These are phyloP conservation scores for Populus euphratica DNA, from an alignment of 345 rosid species.

Conservation along the genomic window DNA sequence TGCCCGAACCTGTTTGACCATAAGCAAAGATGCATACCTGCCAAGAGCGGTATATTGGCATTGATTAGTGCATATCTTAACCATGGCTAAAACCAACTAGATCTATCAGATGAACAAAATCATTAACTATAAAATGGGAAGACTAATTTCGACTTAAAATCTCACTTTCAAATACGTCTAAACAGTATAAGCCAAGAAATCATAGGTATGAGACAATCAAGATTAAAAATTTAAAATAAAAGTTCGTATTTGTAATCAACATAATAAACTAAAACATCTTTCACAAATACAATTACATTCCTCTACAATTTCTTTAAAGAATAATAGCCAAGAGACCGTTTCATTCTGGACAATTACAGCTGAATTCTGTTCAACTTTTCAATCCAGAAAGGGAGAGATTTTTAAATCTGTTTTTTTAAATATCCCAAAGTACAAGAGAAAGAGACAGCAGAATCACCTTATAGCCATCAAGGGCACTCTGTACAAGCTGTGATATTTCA, in stretches of 20 bases:
- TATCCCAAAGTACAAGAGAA: not conserved
- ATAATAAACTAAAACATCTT: not conserved
- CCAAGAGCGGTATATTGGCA: no score
- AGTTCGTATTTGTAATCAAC: not conserved
- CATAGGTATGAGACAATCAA: not conserved
- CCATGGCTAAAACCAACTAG: not conserved
- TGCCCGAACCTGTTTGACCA: no score
- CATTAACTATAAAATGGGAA: no score
- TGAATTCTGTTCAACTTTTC: not conserved
- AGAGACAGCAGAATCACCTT: conserved; percentile 45
- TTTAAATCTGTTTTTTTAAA: not conserved
- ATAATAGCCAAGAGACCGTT: not conserved
- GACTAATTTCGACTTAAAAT: no score
- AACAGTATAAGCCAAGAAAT: not conserved
- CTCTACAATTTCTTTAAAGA: not conserved
- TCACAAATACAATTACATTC: not conserved
- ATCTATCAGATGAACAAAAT: no score
- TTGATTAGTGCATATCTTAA: no score
- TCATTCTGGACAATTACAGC: not conserved
- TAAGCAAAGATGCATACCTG: no score
- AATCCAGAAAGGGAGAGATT: not conserved
- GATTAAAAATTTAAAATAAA: no score
- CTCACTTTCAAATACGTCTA: not conserved
- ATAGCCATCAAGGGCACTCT: conserved; percentile 95
- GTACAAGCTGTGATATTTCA: conserved; percentile 87